phyloP scores from a whole-genome alignment of 805 yeast genomes.

The Sugiyamaella valdiviana region DNA sequence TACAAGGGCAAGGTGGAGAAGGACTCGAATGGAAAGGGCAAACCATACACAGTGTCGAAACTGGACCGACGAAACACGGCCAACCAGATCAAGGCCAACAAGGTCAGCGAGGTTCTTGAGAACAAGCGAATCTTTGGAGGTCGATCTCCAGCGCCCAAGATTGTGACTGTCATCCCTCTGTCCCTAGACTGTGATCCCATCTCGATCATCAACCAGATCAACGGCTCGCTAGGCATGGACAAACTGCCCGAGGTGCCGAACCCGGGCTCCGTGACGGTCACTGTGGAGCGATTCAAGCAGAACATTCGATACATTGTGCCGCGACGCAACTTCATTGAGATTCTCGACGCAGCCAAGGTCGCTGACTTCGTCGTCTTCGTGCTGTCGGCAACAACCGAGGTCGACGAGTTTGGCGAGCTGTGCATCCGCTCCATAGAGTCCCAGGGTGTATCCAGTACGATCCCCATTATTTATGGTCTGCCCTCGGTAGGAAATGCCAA shows the following conservation, averaged over 20 bases:
- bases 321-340: conserved; percentile 53
- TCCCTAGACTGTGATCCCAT: conserved; percentile 56
- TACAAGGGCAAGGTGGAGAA: conserved; percentile 84
- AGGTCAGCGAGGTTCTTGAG: conserved; percentile 53
- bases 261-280: conserved; percentile 18
- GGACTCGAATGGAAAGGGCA: conserved; percentile 29
- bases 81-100: conserved; percentile 68
- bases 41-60: conserved; percentile 21
- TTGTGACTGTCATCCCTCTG: conserved; percentile 73
- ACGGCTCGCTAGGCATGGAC: not conserved
- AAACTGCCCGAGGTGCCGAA: conserved; percentile 8
- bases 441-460: conserved; percentile 81
- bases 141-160: conserved; percentile 69
- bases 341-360: conserved; percentile 80
- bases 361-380: conserved; percentile 88
- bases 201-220: conserved; percentile 22
- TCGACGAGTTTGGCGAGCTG: conserved; percentile 81
- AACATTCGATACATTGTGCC: conserved; percentile 62
- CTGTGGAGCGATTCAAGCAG: conserved; percentile 62
- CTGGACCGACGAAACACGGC: conserved; percentile 66
- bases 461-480: conserved; percentile 16
- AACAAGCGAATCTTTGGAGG: conserved; percentile 75
- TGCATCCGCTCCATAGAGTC: conserved; percentile 79
- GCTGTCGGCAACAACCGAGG: conserved; percentile 81
- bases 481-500: conserved; percentile 52